Conservation (phyloP, 768 basidiomycete genomes). For the Crucibulum laeve region DNA sequence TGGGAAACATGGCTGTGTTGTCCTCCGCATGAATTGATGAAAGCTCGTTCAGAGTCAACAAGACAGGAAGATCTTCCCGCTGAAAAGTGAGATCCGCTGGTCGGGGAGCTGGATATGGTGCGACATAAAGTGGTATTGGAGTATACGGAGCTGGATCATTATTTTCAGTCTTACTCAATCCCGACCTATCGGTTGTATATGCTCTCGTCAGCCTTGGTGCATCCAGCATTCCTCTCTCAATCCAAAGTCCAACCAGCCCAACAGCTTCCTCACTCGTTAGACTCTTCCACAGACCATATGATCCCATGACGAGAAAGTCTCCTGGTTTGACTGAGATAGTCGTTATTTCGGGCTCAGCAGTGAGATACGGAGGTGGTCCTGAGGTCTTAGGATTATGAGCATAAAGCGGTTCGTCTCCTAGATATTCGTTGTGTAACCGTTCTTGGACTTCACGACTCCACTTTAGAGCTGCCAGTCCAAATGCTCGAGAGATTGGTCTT, state of each 20-base stretch:
- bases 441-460: constrained; percentile 34
- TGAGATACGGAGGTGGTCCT: constrained; percentile 39
- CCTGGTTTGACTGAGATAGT: constrained; percentile 29
- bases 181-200: background rate
- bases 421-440: constrained; percentile 26
- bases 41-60: background rate
- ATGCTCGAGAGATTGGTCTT: constrained; percentile 28
- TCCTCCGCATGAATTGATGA: background rate
- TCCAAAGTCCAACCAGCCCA: background rate
- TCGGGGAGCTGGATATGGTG: background rate
- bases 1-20: background rate
- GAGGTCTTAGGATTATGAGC: constrained; percentile 20
- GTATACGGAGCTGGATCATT: background rate
- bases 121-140: background rate
- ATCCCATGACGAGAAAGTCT: background rate
- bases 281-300: background rate
- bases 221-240: background rate
- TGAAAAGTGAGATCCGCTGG: background rate
- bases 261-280: background rate
- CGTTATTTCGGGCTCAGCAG: constrained; percentile 49
- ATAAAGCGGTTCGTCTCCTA: constrained; percentile 31
- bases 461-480: constrained; percentile 40
- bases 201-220: background rate
- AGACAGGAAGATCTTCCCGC: background rate
- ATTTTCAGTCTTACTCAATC: background rate